phyloP scores from a whole-genome alignment of 768 basidiomycete species.

The Boletellus ananas region DNA sequence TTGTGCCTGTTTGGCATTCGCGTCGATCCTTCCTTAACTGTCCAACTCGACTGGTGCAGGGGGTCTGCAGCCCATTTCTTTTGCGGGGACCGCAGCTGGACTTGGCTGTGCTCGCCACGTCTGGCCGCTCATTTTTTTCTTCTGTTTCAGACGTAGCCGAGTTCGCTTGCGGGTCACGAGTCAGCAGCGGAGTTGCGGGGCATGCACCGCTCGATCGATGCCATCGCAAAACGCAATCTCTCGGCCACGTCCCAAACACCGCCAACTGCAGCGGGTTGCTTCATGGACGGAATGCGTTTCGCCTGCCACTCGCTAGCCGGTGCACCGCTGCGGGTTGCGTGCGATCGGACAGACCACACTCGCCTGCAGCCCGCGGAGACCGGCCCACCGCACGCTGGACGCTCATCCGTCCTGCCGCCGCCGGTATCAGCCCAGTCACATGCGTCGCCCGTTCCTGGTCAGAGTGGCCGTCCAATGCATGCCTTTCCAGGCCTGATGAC shows the following conservation, averaged over 20 bases:
- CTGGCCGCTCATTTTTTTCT: too few relatives aligned
- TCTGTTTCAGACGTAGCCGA: slow-evolving; percentile 15
- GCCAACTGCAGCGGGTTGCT: neutral
- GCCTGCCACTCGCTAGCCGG: neutral
- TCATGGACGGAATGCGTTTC: slow-evolving; percentile 1
- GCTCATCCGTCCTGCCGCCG: too few relatives aligned
- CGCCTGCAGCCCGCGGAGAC: slow-evolving; percentile 11
- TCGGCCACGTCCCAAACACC: slow-evolving; percentile 10
- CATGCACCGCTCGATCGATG: neutral
- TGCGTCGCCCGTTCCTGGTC: neutral
- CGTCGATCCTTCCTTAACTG: slow-evolving; percentile 11
- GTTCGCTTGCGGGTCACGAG: neutral
- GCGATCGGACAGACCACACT: too few relatives aligned
- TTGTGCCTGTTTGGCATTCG: slow-evolving; percentile 15
- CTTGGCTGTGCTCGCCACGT: too few relatives aligned
- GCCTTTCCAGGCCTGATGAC: neutral
- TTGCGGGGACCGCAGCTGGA: too few relatives aligned
- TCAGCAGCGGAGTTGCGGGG: too few relatives aligned
- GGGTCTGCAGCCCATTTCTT: too few relatives aligned
- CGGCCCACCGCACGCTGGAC: neutral
- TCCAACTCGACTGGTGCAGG: neutral
- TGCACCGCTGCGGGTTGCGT: too few relatives aligned
- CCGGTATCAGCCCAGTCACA: neutral
- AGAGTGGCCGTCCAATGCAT: too few relatives aligned
- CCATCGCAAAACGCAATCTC: slow-evolving; percentile 1